Evolutionary conservation across 208 protist species (phyloP).

Genomic region (Trypanosoma conorhini): DNA sequence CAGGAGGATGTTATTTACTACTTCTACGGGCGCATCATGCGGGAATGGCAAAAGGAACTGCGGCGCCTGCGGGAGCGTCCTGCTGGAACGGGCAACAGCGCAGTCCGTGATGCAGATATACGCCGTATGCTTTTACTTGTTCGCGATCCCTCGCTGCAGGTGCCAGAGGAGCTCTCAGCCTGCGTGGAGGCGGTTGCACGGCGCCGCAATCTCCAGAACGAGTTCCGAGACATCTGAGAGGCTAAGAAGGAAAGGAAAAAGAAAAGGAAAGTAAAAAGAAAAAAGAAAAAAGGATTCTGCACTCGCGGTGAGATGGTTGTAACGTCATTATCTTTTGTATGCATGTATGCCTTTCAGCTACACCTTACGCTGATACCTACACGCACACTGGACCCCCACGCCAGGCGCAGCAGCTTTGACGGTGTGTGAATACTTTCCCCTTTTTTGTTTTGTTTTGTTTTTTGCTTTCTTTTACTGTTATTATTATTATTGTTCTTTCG

Average conservation of each 20-base stretch:
- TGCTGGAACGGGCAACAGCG: background rate
- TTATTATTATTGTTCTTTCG: background rate
- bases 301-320: no score
- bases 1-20: slow-evolving; percentile 48
- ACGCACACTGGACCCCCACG: no score
- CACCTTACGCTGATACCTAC: no score
- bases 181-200: slow-evolving; percentile 62
- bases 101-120: slow-evolving; percentile 38
- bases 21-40: slow-evolving; percentile 76
- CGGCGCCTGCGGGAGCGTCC: slow-evolving; percentile 20
- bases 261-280: background rate
- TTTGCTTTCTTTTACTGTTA: background rate
- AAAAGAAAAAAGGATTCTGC: background rate
- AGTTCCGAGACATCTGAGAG: background rate
- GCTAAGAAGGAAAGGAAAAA: background rate
- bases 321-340: no score
- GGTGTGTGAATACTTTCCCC: background rate
- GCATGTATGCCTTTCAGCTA: no score
- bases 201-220: slow-evolving; percentile 5
- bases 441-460: background rate
- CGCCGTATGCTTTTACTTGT: slow-evolving; percentile 64
- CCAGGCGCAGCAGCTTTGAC: no score
- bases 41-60: slow-evolving; percentile 65
- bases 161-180: slow-evolving; percentile 58
- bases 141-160: slow-evolving; percentile 69